These are phyloP conservation scores for Fusarium palustre DNA, from an alignment of 2,329 filamentous ascomycete genomes.

Conservation along the genomic window DNA sequence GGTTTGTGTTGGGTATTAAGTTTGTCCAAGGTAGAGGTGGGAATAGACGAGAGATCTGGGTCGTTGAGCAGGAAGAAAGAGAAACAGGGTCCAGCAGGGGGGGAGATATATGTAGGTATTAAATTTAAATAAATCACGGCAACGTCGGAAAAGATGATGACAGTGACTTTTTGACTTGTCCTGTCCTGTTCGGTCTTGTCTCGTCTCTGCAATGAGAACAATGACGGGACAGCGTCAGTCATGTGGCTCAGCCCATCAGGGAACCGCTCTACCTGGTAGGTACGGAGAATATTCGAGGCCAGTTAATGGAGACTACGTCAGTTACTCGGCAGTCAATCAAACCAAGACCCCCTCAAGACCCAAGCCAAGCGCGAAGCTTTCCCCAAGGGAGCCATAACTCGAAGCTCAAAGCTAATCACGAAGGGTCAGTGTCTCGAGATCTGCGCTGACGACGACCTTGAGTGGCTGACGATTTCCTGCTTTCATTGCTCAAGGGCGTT, in stretches of 20 bases:
- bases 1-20: neutral
- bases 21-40: neutral
- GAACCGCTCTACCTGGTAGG: neutral
- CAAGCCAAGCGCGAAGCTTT: slow-evolving; percentile 34
- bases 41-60: slow-evolving; percentile 3
- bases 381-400: slow-evolving; percentile 6
- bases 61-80: neutral
- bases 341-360: slow-evolving; percentile 1
- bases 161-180: slow-evolving; percentile 12
- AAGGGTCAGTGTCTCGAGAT: slow-evolving; percentile 11
- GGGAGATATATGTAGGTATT: slow-evolving; percentile 10
- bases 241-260: slow-evolving; percentile 16
- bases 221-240: slow-evolving; percentile 31
- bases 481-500: slow-evolving; percentile 3
- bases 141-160: slow-evolving; percentile 30
- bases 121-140: slow-evolving; percentile 34
- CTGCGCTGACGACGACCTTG: slow-evolving; percentile 37
- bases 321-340: slow-evolving; percentile 35
- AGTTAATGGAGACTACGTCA: slow-evolving; percentile 26
- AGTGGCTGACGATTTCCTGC: slow-evolving; percentile 35
- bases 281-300: slow-evolving; percentile 29
- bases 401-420: slow-evolving; percentile 20
- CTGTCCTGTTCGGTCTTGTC: neutral
- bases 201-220: slow-evolving; percentile 2
- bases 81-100: slow-evolving; percentile 19